Base-by-base conservation (phyloP, 176 grass and related monocot genomes). In the Phoenix roebelenii region DNA sequence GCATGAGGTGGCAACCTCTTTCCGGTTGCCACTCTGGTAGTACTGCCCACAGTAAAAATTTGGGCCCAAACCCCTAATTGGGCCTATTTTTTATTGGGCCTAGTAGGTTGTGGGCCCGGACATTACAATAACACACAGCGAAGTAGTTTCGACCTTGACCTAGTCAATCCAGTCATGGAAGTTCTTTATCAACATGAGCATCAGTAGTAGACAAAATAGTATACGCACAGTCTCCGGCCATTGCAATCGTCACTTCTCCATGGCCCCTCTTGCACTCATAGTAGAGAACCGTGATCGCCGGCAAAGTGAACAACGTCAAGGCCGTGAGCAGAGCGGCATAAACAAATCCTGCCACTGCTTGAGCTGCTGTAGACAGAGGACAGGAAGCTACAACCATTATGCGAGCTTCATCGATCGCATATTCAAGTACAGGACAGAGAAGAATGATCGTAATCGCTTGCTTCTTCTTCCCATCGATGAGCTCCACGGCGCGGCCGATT, bases 381-480 rank as follows among this genome's bases (percentile, higher is more conserved):
- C 15, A 6, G 15, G 49, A 54, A 22, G 0, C 69, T 3, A 3
- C 1, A 29, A 14, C 35, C 35, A 44, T 44, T 44, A 1, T 10
- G 7, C 2, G 10, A 44, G 7, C 35, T 14, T 1, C 2, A 14
- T 5, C 20, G 35, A 64, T 30, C 15, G 69, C 51, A 44, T 6
- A 28, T 7, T 5, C 48, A 2, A 55, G 5, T 18, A 78, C 15
- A n/a, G 0, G 4, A 17, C 1, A 2, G 3, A 15, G 15, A 49
- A 70, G 3, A 22, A 30, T 25, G 4, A 77, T 22, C 17, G 44
- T 15, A 26, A 71, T 51, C 16, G 54, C 32, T 64, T 55, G 19
- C 51, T 26, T 63, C 52, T 71, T 78, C 52, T 19, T 71, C 59
- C 67, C 67, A 23, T 78, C 58, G 28, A 71, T 44, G 55, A 78